phyloP scores from a whole-genome alignment of 495 filamentous ascomycete genomes.

The Elaphomyces granulatus region DNA sequence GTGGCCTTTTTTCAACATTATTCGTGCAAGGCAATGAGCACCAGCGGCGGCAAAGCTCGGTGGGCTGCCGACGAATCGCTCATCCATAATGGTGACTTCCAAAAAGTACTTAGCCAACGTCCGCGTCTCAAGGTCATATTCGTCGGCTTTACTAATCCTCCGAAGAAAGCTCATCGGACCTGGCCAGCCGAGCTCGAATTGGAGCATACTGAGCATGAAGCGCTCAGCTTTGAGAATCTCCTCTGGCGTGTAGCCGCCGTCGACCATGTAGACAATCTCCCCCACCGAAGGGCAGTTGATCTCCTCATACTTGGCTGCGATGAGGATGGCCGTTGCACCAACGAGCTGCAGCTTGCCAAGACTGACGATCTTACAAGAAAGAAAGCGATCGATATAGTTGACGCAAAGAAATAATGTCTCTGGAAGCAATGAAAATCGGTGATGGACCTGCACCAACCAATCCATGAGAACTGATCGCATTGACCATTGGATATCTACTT shows the following conservation, averaged over 20 bases:
- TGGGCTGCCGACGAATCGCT: conserved; percentile 82
- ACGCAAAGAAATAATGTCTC: conserved; percentile 89
- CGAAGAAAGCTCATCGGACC: conserved; percentile 97
- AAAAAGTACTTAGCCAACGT: conserved; percentile 97
- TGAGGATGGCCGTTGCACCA: conserved; percentile 87
- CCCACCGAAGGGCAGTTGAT: conserved; percentile 89
- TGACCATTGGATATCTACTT: conserved; percentile 96
- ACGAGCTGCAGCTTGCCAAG: conserved; percentile 91
- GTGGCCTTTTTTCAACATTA: conserved; percentile 74
- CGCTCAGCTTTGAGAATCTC: conserved; percentile 95
- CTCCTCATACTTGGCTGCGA: conserved; percentile 97
- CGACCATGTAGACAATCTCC: conserved; percentile 98
- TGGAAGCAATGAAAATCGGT: conserved; percentile 76
- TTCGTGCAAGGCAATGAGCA: conserved; percentile 81
- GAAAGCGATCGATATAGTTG: conserved; percentile 94
- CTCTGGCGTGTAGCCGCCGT: conserved; percentile 71
- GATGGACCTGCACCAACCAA: conserved; percentile 93
- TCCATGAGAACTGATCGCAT: conserved; percentile 97
- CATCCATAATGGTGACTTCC: conserved; percentile 94
- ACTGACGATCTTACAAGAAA: conserved; percentile 88
- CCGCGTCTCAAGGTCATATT: conserved; percentile 90
- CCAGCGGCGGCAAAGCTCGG: conserved; percentile 86
- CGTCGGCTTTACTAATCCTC: conserved; percentile 95
- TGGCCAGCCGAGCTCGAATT: conserved; percentile 91
- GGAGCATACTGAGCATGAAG: conserved; percentile 92